Evolutionary conservation across 2,329 filamentous ascomycete species (phyloP).

Genomic region (Aspergillus fumigatiaffinis): DNA sequence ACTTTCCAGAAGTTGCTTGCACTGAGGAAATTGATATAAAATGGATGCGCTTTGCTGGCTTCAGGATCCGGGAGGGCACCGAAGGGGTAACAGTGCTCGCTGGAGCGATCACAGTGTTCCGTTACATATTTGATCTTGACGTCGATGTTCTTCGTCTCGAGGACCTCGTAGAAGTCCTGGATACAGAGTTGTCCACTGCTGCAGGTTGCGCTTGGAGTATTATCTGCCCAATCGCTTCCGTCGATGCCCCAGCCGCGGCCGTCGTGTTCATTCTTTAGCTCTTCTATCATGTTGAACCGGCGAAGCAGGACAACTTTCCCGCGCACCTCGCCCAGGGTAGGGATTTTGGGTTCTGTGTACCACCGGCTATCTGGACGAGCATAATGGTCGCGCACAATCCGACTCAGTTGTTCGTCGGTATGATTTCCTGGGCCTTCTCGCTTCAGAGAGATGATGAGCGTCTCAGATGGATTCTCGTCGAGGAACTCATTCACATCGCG

Average conservation of each 20-base stretch:
- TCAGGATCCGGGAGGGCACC: slow-evolving; percentile 34
- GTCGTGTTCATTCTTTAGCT: slow-evolving; percentile 41
- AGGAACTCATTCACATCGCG: slow-evolving; percentile 71
- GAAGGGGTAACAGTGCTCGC: slow-evolving; percentile 45
- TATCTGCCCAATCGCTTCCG: slow-evolving; percentile 74
- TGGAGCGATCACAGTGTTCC: slow-evolving; percentile 72
- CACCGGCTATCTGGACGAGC: slow-evolving; percentile 57
- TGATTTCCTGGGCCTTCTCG: slow-evolving; percentile 80
- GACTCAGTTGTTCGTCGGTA: slow-evolving; percentile 73
- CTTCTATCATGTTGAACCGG: slow-evolving; percentile 64
- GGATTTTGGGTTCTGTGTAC: slow-evolving; percentile 75
- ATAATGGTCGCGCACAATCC: slow-evolving; percentile 71
- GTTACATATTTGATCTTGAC: slow-evolving; percentile 73
- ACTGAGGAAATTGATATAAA: slow-evolving; percentile 87
- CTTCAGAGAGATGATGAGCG: slow-evolving; percentile 82
- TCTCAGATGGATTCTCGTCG: slow-evolving; percentile 71
- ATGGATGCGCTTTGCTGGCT: slow-evolving; percentile 53
- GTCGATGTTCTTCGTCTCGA: slow-evolving; percentile 68
- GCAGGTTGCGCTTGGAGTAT: slow-evolving; percentile 70
- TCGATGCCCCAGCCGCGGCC: slow-evolving; percentile 57
- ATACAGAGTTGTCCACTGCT: slow-evolving; percentile 73
- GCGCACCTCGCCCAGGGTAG: slow-evolving; percentile 71
- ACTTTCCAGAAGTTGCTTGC: slow-evolving; percentile 93
- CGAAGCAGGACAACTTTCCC: slow-evolving; percentile 82
- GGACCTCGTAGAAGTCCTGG: slow-evolving; percentile 92